phyloP scores from a whole-genome alignment of 306 rosid species.

The Prunus armeniaca region DNA sequence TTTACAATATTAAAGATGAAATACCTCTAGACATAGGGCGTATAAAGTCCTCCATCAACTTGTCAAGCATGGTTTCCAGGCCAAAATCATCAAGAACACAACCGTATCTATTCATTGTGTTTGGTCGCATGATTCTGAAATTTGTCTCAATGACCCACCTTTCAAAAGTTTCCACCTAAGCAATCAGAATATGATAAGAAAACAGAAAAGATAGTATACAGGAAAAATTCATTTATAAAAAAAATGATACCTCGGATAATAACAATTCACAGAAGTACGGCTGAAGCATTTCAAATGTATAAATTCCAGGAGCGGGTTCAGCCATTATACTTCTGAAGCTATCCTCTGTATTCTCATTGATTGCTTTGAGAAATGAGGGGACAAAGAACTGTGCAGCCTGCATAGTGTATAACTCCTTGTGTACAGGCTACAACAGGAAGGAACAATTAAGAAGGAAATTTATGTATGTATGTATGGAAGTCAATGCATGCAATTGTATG shows the following conservation, averaged over 20 bases:
- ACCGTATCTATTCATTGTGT: conserved; percentile 86
- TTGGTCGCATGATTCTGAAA: conserved; percentile 86
- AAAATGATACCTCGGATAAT: conserved; percentile 72
- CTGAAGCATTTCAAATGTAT: conserved; percentile 81
- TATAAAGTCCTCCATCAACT: conserved; percentile 70
- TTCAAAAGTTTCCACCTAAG: conserved; percentile 92
- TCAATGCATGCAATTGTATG: conserved; percentile 6
- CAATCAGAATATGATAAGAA: conserved; percentile 60
- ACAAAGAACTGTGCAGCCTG: conserved; percentile 64
- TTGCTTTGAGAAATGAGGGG: conserved; percentile 85
- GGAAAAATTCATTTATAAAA: conserved; percentile 5
- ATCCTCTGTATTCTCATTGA: conserved; percentile 64
- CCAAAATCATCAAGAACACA: conserved; percentile 98
- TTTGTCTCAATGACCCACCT: conserved; percentile 78
- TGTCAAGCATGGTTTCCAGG: conserved; percentile 75
- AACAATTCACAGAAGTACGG: conserved; percentile 78
- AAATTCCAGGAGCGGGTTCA: conserved; percentile 66
- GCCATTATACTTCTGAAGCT: conserved; percentile 59
- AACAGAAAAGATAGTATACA: conserved; percentile 34
- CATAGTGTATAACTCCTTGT: conserved; percentile 68
- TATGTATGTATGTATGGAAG: conserved; percentile 6
- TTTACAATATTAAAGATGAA: not conserved
- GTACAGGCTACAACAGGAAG: conserved; percentile 53
- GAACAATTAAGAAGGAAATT: conserved; percentile 18
- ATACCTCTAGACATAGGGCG: conserved; percentile 73